Conservation (phyloP, 1,284 basidiomycete genomes). For the Porodaedalea pini region DNA sequence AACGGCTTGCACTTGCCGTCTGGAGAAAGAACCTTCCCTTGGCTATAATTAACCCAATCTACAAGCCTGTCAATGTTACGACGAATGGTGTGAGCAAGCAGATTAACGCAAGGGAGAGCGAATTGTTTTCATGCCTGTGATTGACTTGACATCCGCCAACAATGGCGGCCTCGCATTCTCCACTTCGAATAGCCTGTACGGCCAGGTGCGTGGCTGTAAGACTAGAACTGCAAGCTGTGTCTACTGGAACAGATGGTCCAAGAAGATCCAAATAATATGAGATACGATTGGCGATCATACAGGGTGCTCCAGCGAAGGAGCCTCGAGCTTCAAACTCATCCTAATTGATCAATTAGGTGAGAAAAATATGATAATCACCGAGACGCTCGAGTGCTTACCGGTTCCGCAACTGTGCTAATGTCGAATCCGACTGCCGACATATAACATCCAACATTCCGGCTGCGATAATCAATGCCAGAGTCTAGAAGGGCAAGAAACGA, state of each 20-base stretch:
- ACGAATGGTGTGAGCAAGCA: not conserved
- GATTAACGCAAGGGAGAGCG: not conserved
- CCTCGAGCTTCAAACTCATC: conserved; percentile 36
- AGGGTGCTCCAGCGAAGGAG: conserved; percentile 35
- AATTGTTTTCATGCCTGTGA: conserved; percentile 30
- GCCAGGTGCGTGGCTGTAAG: conserved; percentile 47
- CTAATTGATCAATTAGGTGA: conserved; percentile 23
- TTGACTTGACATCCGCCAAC: conserved; percentile 44
- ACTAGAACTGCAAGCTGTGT: conserved; percentile 50
- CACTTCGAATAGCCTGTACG: conserved; percentile 39
- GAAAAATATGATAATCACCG: not conserved
- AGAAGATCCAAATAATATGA: conserved; percentile 47
- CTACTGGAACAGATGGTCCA: conserved; percentile 44
- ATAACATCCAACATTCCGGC: conserved; percentile 37
- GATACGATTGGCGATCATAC: conserved; percentile 44
- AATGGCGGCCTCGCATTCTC: conserved; percentile 48
- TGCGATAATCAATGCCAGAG: conserved; percentile 40
- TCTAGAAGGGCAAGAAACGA: conserved; percentile 39
- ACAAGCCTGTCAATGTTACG: conserved; percentile 28
- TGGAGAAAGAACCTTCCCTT: conserved; percentile 36
- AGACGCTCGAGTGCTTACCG: conserved; percentile 22
- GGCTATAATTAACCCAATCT: conserved; percentile 35
- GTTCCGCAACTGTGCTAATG: conserved; percentile 27
- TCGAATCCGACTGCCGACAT: conserved; percentile 31
- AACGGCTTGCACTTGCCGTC: conserved; percentile 50